Evolutionary conservation across 108 stramenopile species (phyloP).

Genomic region (Nitzschia putrida): DNA sequence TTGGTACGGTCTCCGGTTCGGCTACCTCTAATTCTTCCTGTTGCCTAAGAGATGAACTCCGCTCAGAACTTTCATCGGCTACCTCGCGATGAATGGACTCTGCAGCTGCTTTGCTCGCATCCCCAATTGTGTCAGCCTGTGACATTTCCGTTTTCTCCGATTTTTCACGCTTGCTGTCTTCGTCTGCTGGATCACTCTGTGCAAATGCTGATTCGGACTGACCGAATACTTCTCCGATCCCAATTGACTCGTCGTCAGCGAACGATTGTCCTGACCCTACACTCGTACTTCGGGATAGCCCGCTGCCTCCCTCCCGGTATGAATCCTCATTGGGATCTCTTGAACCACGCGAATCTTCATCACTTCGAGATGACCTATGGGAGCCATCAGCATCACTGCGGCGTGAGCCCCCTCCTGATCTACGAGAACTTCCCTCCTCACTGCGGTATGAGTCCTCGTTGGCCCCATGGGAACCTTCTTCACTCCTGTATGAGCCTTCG

Average conservation of each 20-base stretch:
- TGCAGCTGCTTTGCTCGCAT: slow-evolving; percentile 4
- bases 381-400: no score
- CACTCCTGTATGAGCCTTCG: background rate
- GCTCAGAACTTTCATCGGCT: background rate
- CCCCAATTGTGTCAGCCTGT: slow-evolving; percentile 7
- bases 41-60: background rate
- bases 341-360: background rate
- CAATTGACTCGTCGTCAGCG: slow-evolving; percentile 25
- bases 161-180: background rate
- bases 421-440: background rate
- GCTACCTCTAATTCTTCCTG: background rate
- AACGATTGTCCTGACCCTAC: slow-evolving; percentile 6
- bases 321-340: background rate
- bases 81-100: background rate
- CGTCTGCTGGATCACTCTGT: background rate
- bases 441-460: background rate
- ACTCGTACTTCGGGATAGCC: background rate
- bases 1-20: background rate
- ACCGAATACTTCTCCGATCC: slow-evolving; percentile 43
- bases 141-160: slow-evolving; percentile 5
- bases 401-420: no score
- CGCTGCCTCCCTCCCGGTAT: background rate
- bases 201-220: slow-evolving; percentile 31
- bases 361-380: background rate
- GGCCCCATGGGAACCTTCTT: background rate